Base-by-base conservation (phyloP, 2,329 filamentous ascomycete genomes). In the Alternaria gansuensis region DNA sequence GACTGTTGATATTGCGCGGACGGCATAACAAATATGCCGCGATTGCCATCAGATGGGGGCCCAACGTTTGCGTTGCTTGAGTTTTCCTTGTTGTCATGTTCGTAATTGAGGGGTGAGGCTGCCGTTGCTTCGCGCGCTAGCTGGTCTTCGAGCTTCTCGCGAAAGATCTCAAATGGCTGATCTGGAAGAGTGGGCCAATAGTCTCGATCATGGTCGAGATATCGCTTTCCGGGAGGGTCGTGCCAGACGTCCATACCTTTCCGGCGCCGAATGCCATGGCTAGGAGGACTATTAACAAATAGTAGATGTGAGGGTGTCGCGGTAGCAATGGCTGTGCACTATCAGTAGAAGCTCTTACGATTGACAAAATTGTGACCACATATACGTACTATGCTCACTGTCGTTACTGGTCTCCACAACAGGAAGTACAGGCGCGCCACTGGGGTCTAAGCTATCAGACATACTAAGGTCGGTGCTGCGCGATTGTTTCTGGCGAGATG, bases 61-160 rank as follows among this genome's bases (percentile, higher is more conserved):
- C 55, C 54, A 3, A 54, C 34, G 9, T 62, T 60, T 10, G 37
- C 29, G 23, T 43, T 45, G 11, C 45, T 46, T 9, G 39, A 21
- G 46, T 70, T 71, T 33, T 71, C 69, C 39, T 71, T 71, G 36
- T 70, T 59, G 13, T 69, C 68, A 26, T 68, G 59, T 9, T 69
- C 60, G 37, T 62, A 65, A n/a, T 60, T 44, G 21, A 65, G 52
- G 7, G 67, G 67, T 40, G 65, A 67, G 7, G 54, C 57, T 54
- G 55, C 58, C 6, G 59, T 57, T n/a, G 64, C 63, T 37, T 70
- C 66, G 5, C 52, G 50, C 11, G 53, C 57, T 11, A 69, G 29
- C 26, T 69, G 69, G 23, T 68, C 63, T 37, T 70, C 62, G 4
- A 68, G 61, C 13, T 54, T 54, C 24, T 71, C 67, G 2, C 57